Evolutionary conservation across 768 basidiomycete genomes (phyloP).

Genomic region (Leccinum uliginosum): DNA sequence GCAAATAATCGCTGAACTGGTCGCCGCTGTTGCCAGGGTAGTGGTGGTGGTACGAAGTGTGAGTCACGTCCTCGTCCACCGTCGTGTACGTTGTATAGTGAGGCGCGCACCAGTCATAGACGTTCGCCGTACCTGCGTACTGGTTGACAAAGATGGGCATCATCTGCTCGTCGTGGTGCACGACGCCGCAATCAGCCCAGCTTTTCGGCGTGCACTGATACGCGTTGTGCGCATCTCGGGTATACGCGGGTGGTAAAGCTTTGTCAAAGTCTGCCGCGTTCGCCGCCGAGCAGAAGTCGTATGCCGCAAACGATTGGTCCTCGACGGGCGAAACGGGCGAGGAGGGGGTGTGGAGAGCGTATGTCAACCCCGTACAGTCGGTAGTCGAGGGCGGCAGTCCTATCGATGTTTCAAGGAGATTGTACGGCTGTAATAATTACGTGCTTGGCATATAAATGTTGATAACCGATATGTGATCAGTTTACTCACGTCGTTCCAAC

Average conservation of each 20-base stretch:
- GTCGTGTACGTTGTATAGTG: slow-evolving; percentile 11
- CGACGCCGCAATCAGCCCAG: slow-evolving; percentile 22
- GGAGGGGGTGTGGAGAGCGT: slow-evolving; percentile 23
- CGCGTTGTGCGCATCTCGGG: slow-evolving; percentile 13
- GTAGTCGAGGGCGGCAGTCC: slow-evolving; percentile 21
- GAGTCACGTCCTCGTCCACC: neutral
- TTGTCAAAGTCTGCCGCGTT: slow-evolving; percentile 8
- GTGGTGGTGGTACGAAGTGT: slow-evolving; percentile 6
- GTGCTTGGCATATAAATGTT: slow-evolving; percentile 8
- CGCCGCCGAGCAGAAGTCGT: slow-evolving; percentile 13
- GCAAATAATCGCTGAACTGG: slow-evolving; percentile 15
- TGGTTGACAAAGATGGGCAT: slow-evolving; percentile 30
- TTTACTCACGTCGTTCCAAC: slow-evolving; percentile 32
- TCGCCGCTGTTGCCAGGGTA: slow-evolving; percentile 1
- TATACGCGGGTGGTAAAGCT: slow-evolving; percentile 8
- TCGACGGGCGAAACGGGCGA: slow-evolving; percentile 22
- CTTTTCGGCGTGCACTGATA: slow-evolving; percentile 24
- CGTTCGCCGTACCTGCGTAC: slow-evolving; percentile 9
- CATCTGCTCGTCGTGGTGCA: slow-evolving; percentile 11
- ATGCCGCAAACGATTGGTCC: slow-evolving; percentile 19
- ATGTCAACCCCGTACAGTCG: slow-evolving; percentile 21
- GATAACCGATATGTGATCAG: slow-evolving; percentile 9
- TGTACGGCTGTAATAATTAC: slow-evolving; percentile 29
- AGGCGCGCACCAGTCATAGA: slow-evolving; percentile 26
- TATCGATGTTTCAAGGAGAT: slow-evolving; percentile 31